Evolutionary conservation across 2,329 filamentous ascomycete genomes (phyloP), one percentile per base, ranked within the genome.

Genomic region (Penicillium polonicum): DNA sequence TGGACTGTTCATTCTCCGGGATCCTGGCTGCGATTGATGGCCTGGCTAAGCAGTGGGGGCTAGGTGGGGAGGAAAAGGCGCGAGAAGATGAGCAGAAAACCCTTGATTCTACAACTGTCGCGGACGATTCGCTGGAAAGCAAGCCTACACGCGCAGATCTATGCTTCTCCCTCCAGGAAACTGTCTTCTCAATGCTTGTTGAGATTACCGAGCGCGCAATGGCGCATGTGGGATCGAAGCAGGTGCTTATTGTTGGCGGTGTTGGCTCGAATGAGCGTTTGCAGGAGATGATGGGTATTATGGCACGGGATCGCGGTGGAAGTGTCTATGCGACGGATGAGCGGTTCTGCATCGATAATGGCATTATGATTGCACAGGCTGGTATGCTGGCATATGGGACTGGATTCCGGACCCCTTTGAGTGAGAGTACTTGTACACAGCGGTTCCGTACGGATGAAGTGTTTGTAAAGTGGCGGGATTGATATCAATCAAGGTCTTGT

Each of bases 311-410:
- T 74, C 81, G 94, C 38, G 91, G 92, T 52, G 94, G 94, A 4
- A 92, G 86, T 68, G 91, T 97, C 4, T 97, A 90, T 77, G 92
- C 94, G 25, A 97, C 93, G 0, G 94, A 99, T 73, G 94, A 99
- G 80, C 83, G 94, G 45, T 99, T 96, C 74, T 99, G 94, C 74
- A 99, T 99, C 67, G 94, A 99, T 76, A 99, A 99, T 69, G 94
- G 94, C 48, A 97, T 99, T 72, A 99, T 99, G 94, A 99, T 99
- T 78, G 94, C 94, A 1, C 93, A 99, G 74, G 94, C 94, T 2
- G 94, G 94, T 2, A 76, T 99, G 67, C 74, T 97, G 68, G 92
- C 92, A 1, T 94, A 89, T 72, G 82, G 87, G 74, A 92, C 87
- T 17, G 93, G 93, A 1, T 92, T 91, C 70, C 82, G 78, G 59